phyloP scores from a whole-genome alignment of 257 asterid genomes.

The Petrea volubilis region DNA sequence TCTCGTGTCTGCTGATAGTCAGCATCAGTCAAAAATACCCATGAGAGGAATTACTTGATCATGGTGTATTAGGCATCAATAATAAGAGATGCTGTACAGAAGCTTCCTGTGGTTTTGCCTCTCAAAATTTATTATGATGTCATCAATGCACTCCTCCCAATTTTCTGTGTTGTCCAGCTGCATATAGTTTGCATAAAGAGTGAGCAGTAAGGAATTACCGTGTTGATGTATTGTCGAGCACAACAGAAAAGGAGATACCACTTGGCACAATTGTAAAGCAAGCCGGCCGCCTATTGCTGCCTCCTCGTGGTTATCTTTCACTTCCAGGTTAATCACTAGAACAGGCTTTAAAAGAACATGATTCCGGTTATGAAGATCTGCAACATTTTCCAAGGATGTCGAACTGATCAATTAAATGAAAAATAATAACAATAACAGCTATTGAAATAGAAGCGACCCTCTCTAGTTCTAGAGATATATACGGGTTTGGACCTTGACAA shows the following conservation, averaged over 20 bases:
- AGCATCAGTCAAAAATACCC: background rate
- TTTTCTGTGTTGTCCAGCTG: slow-evolving; percentile 70
- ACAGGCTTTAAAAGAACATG: slow-evolving; percentile 81
- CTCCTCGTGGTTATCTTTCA: slow-evolving; percentile 97
- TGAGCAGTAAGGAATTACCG: background rate
- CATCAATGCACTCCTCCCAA: slow-evolving; percentile 84
- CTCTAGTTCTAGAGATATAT: background rate
- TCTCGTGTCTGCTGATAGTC: background rate
- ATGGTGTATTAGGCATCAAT: slow-evolving; percentile 33
- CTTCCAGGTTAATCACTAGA: slow-evolving; percentile 86
- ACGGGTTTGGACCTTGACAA: background rate
- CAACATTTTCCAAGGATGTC: slow-evolving; percentile 17
- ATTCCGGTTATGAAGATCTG: slow-evolving; percentile 81
- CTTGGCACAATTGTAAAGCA: slow-evolving; percentile 84
- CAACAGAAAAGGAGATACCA: slow-evolving; percentile 40
- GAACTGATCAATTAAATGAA: background rate
- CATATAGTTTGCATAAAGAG: slow-evolving; percentile 16
- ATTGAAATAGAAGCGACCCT: background rate
- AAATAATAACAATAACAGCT: background rate
- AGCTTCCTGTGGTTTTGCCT: slow-evolving; percentile 77
- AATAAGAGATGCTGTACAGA: slow-evolving; percentile 69
- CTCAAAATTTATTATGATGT: slow-evolving; percentile 70
- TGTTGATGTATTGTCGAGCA: background rate
- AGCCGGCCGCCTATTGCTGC: slow-evolving; percentile 93
- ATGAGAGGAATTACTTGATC: background rate